Evolutionary conservation across 768 basidiomycete species (phyloP), one percentile per base, ranked within the genome.

Genomic region (Gloeopeniophorella convolvens): DNA sequence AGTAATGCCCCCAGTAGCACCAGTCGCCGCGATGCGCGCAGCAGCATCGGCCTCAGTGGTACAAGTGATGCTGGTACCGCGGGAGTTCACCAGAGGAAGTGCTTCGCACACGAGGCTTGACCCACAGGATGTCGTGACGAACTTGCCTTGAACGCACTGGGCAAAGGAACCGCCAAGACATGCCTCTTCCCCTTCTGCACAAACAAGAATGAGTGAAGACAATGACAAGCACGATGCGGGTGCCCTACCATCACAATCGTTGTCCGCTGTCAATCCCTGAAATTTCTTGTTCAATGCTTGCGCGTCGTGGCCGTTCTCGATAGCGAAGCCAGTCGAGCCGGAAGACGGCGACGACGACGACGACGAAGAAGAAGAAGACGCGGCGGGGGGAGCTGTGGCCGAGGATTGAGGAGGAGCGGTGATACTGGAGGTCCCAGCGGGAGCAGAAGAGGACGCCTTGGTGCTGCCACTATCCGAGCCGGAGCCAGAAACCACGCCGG

Each of bases 21-120:
- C 69, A 20, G 70, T 68, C 1, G 51, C 61, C n/a, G 59, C 55
- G 45, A 73, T 64, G n/a, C 71, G 64, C 4, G 60, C 51, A 8
- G 57, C 28, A 3, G 67, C 69, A 51, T 72, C 71, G 5, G 48
- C 54, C 33, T 60, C 46, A 12, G 63, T 65, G 37, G 65, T 63
- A 59, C 72, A 73, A 11, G 68, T 54, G 47, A 73, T 42, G 47
- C 56, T 56, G n/a, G 72, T 73, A 41, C 73, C 73, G 3, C 59
- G 55, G 35, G 54, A 58, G 54, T 72, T 71, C 10, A 72, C 69
- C 26, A 75, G 65, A 1, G 73, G 73, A 20, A 74, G 66, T 2
- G 71, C 74, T 23, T 63, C 60, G 60, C 74, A 75, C 15, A 30
- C 40, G 1, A 53, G 48, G 8, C 65, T 62, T 9, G 48, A 54